Evolutionary conservation across 192 early-diverging fungal genomes (phyloP).

Genomic region (Backusella tuberculispora): DNA sequence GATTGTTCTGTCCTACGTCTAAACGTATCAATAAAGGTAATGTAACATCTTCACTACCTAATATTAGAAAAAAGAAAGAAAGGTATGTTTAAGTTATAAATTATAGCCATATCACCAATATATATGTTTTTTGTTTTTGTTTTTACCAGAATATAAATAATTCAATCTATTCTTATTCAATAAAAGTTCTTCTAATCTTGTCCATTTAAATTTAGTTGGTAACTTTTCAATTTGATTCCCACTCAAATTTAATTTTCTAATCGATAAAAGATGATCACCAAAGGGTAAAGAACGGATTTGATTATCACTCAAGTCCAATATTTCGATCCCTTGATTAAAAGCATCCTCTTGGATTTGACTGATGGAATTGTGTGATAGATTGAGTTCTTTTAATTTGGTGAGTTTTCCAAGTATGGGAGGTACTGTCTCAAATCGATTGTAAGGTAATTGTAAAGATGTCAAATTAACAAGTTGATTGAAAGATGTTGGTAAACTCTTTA

Average conservation of each 20-base stretch:
- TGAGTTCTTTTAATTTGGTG: constrained; percentile 43
- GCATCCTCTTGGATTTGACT: neutral
- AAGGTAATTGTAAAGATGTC: constrained; percentile 44
- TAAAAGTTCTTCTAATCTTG: constrained; percentile 19
- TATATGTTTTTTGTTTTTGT: too few relatives aligned
- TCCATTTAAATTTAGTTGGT: constrained; percentile 22
- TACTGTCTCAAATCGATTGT: constrained; percentile 47
- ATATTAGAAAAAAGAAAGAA: neutral
- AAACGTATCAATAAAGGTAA: constrained; percentile 26
- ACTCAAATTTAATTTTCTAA: constrained; percentile 23
- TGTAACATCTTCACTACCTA: neutral
- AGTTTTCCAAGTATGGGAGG: constrained; percentile 44
- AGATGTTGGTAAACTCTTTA: constrained; percentile 45
- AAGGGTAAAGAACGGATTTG: neutral
- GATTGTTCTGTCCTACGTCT: constrained; percentile 38
- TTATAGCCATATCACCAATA: neutral
- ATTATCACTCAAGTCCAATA: constrained; percentile 13
- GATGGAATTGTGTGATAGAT: constrained; percentile 41
- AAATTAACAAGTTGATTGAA: constrained; percentile 43
- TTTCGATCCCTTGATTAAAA: neutral
- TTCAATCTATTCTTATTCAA: constrained; percentile 11
- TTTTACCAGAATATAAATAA: constrained; percentile 4
- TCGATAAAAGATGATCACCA: neutral
- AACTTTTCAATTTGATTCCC: constrained; percentile 35
- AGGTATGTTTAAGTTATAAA: neutral